Evolutionary conservation across 495 filamentous ascomycete species (phyloP).

Genomic region (Talaromyces wortmannii): DNA sequence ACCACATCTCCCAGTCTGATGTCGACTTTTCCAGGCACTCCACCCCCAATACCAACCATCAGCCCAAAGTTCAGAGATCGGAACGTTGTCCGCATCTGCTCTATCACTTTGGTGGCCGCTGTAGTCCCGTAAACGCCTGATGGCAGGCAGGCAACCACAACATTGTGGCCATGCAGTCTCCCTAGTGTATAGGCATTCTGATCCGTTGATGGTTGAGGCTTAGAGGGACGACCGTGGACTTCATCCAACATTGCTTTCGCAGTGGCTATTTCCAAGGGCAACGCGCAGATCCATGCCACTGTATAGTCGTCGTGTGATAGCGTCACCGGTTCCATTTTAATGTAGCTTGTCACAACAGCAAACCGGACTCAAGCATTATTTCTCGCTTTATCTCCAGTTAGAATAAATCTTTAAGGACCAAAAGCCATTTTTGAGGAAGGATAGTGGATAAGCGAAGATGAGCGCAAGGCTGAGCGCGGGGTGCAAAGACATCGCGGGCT

Average conservation of each 20-base stretch:
- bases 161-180: conserved; percentile 21
- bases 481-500: neutral
- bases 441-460: neutral
- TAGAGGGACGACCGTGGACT: conserved; percentile 11
- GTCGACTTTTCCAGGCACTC: conserved; percentile 24
- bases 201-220: conserved; percentile 11
- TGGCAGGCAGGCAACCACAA: conserved; percentile 23
- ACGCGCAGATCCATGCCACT: conserved; percentile 35
- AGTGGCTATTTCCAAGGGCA: conserved; percentile 22
- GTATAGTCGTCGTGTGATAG: conserved; percentile 15
- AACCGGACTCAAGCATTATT: neutral
- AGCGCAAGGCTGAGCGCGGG: neutral
- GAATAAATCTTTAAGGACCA: neutral
- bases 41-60: conserved; percentile 33
- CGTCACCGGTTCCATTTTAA: neutral
- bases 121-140: conserved; percentile 13
- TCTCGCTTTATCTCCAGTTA: neutral
- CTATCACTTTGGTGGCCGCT: conserved; percentile 19
- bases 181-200: conserved; percentile 30
- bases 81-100: conserved; percentile 25
- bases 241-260: conserved; percentile 9
- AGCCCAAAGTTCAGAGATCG: conserved; percentile 25
- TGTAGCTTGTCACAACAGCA: neutral
- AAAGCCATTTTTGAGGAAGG: neutral
- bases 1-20: conserved; percentile 38